phyloP scores from a whole-genome alignment of 2,329 filamentous ascomycete genomes.

The Furcasterigmium sp. region DNA sequence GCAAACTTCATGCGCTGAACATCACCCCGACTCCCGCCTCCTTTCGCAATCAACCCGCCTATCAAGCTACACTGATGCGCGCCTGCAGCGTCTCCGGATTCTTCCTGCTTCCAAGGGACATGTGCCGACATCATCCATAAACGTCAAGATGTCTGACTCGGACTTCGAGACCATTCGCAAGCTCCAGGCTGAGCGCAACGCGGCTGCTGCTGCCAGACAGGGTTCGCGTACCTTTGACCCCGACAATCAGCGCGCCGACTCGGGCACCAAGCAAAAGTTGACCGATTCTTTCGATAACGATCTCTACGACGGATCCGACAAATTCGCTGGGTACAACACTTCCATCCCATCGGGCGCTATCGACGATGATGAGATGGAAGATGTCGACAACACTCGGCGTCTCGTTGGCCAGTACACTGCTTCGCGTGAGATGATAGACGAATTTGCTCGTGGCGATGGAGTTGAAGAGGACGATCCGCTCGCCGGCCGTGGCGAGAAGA shows the following conservation, averaged over 20 bases:
- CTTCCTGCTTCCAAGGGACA: slow-evolving; percentile 9
- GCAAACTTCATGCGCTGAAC: slow-evolving; percentile 11
- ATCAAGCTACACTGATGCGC: slow-evolving; percentile 10
- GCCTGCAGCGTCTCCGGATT: slow-evolving; percentile 10
- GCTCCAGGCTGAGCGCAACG: slow-evolving; percentile 90
- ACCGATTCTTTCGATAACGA: slow-evolving; percentile 84
- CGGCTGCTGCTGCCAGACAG: slow-evolving; percentile 71
- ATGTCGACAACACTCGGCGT: slow-evolving; percentile 66
- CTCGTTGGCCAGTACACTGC: slow-evolving; percentile 96
- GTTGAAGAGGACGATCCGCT: slow-evolving; percentile 92
- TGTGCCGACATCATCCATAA: slow-evolving; percentile 1
- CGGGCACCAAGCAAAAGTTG: slow-evolving; percentile 84
- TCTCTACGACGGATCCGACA: slow-evolving; percentile 78
- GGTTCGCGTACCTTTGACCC: slow-evolving; percentile 75
- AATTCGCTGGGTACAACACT: slow-evolving; percentile 85
- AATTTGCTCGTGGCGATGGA: slow-evolving; percentile 79
- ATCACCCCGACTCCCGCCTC: not conserved
- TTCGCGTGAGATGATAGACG: slow-evolving; percentile 84
- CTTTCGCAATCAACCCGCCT: not conserved
- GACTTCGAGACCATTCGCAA: slow-evolving; percentile 84
- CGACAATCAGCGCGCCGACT: slow-evolving; percentile 74
- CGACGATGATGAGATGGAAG: slow-evolving; percentile 73
- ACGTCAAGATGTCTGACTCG: slow-evolving; percentile 61
- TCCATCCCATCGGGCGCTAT: slow-evolving; percentile 76
- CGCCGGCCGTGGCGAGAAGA: slow-evolving; percentile 75